Percentiles rank a stretch among this genome's conserved stretches.
These are phyloP conservation scores for Arthrocladium fulminans DNA, from an alignment of 2,329 filamentous ascomycete genomes.

Conservation along the genomic window DNA sequence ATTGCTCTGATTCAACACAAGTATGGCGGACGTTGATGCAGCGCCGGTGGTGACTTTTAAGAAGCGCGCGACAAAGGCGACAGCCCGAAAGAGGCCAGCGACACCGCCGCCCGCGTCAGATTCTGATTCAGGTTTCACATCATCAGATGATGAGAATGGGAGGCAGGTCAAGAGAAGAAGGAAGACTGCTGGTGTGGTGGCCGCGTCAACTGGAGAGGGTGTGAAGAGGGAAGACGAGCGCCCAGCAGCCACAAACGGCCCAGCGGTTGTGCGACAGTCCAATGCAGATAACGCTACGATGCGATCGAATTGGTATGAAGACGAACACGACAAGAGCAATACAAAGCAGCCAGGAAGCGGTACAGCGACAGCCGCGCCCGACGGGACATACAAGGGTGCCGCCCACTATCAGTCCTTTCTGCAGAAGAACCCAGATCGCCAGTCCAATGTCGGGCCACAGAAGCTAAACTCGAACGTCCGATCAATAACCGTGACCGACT, in stretches of 20 bases:
- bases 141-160: conserved; percentile 68
- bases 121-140: conserved; percentile 57
- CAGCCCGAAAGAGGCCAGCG: conserved; percentile 69
- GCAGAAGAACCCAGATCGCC: conserved; percentile 65
- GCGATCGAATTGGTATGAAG: conserved; percentile 80
- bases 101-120: conserved; percentile 58
- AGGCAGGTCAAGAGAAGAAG: conserved; percentile 69
- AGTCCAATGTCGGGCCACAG: conserved; percentile 68
- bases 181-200: conserved; percentile 59
- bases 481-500: conserved; percentile 83
- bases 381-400: conserved; percentile 69
- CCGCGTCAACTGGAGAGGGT: conserved; percentile 44
- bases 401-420: conserved; percentile 67
- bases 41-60: conserved; percentile 56
- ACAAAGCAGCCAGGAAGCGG: conserved; percentile 37
- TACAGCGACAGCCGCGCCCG: conserved; percentile 28
- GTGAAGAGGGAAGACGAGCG: conserved; percentile 35
- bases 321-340: conserved; percentile 45
- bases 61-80: conserved; percentile 69
- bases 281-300: conserved; percentile 82
- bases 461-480: conserved; percentile 78
- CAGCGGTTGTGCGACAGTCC: conserved; percentile 54
- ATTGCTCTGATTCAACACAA: background rate
- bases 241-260: conserved; percentile 49
- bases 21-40: conserved; percentile 24